These are phyloP conservation scores for Trichoderma polysporum DNA, from an alignment of 2,329 filamentous ascomycete genomes.

Conservation along the genomic window DNA sequence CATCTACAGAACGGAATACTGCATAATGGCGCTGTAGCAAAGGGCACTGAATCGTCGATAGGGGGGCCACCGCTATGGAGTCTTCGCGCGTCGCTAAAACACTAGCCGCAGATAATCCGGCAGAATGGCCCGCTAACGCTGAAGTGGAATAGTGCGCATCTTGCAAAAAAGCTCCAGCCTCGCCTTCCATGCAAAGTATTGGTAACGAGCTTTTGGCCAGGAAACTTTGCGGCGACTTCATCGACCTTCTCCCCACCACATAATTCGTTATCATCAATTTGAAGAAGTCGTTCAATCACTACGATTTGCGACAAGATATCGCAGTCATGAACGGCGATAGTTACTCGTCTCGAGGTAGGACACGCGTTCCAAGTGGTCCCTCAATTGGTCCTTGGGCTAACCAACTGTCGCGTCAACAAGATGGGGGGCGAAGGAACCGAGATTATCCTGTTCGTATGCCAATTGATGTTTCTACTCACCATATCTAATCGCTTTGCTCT, in stretches of 20 bases:
- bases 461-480: not conserved
- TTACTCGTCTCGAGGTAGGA: constrained; percentile 74
- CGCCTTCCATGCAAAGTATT: constrained; percentile 31
- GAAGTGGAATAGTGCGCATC: constrained; percentile 31
- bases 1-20: not conserved
- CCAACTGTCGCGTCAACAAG: constrained; percentile 22
- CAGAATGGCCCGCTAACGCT: constrained; percentile 16
- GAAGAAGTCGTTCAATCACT: constrained; percentile 20
- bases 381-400: constrained; percentile 28
- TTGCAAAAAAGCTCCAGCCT: constrained; percentile 48
- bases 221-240: constrained; percentile 32
- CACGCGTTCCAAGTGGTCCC: constrained; percentile 29
- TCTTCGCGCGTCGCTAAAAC: not conserved
- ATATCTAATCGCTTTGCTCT: constrained; percentile 24
- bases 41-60: not conserved
- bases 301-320: constrained; percentile 22
- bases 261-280: constrained; percentile 26
- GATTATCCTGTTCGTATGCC: constrained; percentile 52
- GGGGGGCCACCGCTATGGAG: constrained; percentile 9
- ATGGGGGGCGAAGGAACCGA: constrained; percentile 54
- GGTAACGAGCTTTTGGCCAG: constrained; percentile 28
- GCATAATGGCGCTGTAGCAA: not conserved
- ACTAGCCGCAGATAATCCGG: constrained; percentile 22
- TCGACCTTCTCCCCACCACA: constrained; percentile 24
- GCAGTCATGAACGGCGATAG: constrained; percentile 78